Evolutionary conservation across 2,329 filamentous ascomycete species (phyloP).

Genomic region (Talaromyces sp.): DNA sequence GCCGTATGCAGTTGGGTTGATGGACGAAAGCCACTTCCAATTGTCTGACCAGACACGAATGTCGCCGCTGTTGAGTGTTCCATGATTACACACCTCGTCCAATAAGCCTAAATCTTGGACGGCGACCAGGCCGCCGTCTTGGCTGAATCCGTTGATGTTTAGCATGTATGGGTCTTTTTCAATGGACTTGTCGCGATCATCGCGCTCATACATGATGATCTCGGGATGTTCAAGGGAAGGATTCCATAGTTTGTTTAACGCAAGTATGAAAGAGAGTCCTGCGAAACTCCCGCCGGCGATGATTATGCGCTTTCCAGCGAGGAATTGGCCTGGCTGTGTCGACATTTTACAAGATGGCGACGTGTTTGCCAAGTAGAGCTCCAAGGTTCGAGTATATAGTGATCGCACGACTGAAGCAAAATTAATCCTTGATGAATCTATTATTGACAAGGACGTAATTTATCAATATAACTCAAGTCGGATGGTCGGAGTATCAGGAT

Average conservation of each 20-base stretch:
- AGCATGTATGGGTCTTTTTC: constrained; percentile 8
- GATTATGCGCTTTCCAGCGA: constrained; percentile 41
- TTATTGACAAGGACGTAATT: neutral
- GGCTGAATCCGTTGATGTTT: constrained; percentile 9
- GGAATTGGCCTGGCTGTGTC: neutral
- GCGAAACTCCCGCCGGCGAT: constrained; percentile 45
- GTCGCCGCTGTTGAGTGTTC: constrained; percentile 7
- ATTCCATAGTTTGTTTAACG: constrained; percentile 40
- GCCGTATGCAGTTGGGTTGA: constrained; percentile 8
- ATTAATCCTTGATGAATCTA: neutral
- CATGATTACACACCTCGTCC: neutral
- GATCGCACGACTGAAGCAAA: no score
- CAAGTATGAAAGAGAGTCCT: constrained; percentile 41
- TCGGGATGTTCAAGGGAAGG: constrained; percentile 28
- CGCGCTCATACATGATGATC: constrained; percentile 24
- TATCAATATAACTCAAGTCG: no score
- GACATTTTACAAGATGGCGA: neutral
- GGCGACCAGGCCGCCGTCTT: constrained; percentile 5
- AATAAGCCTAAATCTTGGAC: constrained; percentile 1
- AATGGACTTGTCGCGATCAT: constrained; percentile 2
- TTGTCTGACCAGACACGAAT: constrained; percentile 10
- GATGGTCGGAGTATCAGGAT: neutral
- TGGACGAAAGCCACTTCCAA: constrained; percentile 13
- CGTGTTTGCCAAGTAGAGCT: no score
- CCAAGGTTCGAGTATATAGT: no score